Evolutionary conservation across 768 basidiomycete genomes (phyloP).

Genomic region (Xerocomus potaroensis): DNA sequence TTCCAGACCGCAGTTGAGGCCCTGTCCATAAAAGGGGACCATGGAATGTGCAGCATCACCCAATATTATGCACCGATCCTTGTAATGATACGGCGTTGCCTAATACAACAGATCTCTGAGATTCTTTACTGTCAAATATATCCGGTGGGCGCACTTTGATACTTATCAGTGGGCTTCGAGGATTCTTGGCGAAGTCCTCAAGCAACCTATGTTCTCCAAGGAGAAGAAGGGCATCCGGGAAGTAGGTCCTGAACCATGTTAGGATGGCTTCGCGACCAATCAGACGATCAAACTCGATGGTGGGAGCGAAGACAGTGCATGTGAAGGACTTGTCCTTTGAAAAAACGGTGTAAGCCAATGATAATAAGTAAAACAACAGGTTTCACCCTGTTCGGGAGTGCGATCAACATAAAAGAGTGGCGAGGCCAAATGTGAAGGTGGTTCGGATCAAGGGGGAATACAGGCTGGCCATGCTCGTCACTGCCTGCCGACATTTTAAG

Average conservation of each 20-base stretch:
- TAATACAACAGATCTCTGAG: constrained; percentile 31
- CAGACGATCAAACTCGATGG: constrained; percentile 67
- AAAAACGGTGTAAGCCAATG: constrained; percentile 20
- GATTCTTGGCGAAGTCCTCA: constrained; percentile 77
- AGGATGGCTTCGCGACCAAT: constrained; percentile 51
- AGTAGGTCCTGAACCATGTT: constrained; percentile 77
- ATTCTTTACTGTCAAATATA: constrained; percentile 15
- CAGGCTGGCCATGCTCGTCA: constrained; percentile 54
- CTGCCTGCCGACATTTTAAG: constrained; percentile 86
- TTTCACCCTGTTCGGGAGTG: constrained; percentile 90
- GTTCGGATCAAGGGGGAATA: constrained; percentile 85
- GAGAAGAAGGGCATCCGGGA: constrained; percentile 81
- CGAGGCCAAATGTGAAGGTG: constrained; percentile 99
- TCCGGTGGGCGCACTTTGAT: constrained; percentile 66
- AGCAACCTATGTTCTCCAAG: constrained; percentile 80
- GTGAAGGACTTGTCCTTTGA: constrained; percentile 93
- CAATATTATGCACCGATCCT: constrained; percentile 79
- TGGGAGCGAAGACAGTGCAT: constrained; percentile 92
- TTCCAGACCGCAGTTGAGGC: constrained; percentile 95
- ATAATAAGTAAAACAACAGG: constrained; percentile 23
- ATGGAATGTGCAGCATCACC: constrained; percentile 97
- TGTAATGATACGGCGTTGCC: constrained; percentile 88
- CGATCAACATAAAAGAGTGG: constrained; percentile 99
- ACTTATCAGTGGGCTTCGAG: constrained; percentile 84
- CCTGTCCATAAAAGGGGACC: constrained; percentile 99